Evolutionary conservation across 345 rosid species (phyloP).

Genomic region (Eucalyptus guilfoylei): DNA sequence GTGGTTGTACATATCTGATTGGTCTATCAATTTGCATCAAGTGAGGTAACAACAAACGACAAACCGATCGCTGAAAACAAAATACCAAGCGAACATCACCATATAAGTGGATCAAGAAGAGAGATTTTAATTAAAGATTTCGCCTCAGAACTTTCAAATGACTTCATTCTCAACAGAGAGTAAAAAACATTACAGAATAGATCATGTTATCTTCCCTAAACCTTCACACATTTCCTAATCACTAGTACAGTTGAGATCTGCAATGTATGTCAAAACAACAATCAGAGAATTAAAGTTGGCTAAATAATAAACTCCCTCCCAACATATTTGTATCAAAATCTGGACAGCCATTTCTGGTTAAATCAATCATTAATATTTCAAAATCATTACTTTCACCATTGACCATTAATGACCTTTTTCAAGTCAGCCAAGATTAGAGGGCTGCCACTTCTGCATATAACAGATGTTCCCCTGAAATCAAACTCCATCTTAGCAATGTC

Average conservation of each 20-base stretch:
- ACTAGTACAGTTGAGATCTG: not conserved
- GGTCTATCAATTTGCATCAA: not conserved
- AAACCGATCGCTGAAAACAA: not conserved
- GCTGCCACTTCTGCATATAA: constrained; percentile 70
- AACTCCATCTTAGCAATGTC: constrained; percentile 79
- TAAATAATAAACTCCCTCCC: not conserved
- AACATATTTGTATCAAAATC: not conserved
- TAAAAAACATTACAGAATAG: not conserved
- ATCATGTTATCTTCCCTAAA: not conserved
- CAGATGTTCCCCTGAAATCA: constrained; percentile 57
- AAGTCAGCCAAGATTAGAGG: constrained; percentile 63
- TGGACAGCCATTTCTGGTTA: not conserved
- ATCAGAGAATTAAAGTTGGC: not conserved
- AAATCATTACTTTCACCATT: not conserved
- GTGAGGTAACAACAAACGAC: not conserved
- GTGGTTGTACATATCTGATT: not conserved
- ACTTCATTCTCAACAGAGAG: not conserved
- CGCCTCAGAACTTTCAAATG: not conserved
- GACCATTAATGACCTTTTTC: constrained; percentile 30
- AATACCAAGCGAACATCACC: not conserved
- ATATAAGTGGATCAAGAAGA: not conserved
- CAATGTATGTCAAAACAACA: not conserved
- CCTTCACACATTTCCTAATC: not conserved
- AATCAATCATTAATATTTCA: not conserved
- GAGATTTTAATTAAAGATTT: not conserved